Conservation (phyloP, 148 eudicot genomes). For the Talinum fruticosum region DNA sequence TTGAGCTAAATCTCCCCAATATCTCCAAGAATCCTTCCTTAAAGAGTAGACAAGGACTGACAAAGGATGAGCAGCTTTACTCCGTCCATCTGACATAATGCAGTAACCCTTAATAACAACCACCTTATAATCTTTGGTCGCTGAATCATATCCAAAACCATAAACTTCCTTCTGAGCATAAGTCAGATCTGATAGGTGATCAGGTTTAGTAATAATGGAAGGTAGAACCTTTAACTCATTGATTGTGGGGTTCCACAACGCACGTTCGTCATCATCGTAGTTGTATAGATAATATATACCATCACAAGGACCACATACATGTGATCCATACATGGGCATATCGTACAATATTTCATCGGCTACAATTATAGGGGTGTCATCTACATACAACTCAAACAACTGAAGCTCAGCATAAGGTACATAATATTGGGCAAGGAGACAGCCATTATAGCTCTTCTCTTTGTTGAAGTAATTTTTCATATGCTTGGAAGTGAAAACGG, state of each 20-base stretch:
- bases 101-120: background rate
- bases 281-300: background rate
- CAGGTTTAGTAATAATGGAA: background rate
- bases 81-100: background rate
- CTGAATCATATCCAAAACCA: background rate
- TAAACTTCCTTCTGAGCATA: background rate
- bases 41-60: background rate
- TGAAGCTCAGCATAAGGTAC: background rate
- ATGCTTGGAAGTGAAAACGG: background rate
- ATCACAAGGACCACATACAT: background rate
- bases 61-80: background rate
- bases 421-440: background rate
- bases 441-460: background rate
- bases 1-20: background rate
- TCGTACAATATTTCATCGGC: background rate
- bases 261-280: background rate
- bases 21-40: conserved; percentile 2
- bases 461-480: background rate
- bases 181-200: background rate
- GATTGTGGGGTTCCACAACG: conserved; percentile 4
- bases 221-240: background rate
- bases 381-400: background rate
- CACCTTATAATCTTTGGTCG: background rate
- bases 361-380: background rate
- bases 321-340: background rate